phyloP scores from a whole-genome alignment of 768 basidiomycete genomes.

The Leucosporidium yakuticum region DNA sequence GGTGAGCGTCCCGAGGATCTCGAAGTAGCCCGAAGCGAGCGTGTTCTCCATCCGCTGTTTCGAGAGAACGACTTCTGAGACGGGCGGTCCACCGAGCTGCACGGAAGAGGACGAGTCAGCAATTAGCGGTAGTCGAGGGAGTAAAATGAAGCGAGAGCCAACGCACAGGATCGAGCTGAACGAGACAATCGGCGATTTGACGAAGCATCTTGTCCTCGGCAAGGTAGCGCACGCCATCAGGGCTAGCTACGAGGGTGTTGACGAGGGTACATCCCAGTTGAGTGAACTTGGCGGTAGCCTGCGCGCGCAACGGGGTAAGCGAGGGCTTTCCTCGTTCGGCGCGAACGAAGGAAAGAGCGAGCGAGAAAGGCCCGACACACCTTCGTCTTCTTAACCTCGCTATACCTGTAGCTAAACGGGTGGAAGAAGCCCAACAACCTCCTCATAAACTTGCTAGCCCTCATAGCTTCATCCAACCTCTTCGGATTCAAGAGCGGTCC shows the following conservation, averaged over 20 bases:
- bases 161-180: constrained; percentile 83
- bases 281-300: constrained; percentile 81
- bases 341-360: not conserved
- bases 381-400: constrained; percentile 66
- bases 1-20: constrained; percentile 88
- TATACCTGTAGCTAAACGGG: constrained; percentile 77
- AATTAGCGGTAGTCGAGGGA: not conserved
- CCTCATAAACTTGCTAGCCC: constrained; percentile 79
- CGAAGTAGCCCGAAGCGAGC: constrained; percentile 84
- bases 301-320: not conserved
- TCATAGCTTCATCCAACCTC: constrained; percentile 89
- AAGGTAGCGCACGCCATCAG: constrained; percentile 78
- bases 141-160: not conserved
- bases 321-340: too few relatives aligned
- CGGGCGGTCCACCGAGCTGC: constrained; percentile 29
- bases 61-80: constrained; percentile 53
- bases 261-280: constrained; percentile 74
- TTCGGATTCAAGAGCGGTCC: constrained; percentile 87
- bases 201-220: constrained; percentile 76
- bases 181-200: constrained; percentile 79
- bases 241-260: constrained; percentile 70
- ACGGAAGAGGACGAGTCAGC: not conserved
- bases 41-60: constrained; percentile 73
- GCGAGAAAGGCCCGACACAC: constrained; percentile 43
- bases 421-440: constrained; percentile 89